phyloP scores from a whole-genome alignment of 768 basidiomycete species.

The Suillus fuscotomentosus region DNA sequence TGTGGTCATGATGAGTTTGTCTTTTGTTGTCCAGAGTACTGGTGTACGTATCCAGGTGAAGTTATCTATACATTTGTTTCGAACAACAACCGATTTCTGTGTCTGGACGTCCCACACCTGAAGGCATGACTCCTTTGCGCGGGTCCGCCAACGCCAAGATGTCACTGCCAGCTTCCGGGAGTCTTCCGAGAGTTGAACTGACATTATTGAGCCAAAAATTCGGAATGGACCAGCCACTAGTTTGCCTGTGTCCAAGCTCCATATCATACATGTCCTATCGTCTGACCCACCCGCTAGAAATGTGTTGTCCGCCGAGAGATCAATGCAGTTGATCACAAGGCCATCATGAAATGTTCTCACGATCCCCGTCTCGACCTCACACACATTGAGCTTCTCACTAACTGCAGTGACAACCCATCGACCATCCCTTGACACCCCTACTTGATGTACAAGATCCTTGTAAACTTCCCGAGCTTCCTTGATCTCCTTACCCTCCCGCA shows the following conservation, averaged over 20 bases:
- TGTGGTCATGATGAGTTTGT: background rate
- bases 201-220: too few relatives aligned
- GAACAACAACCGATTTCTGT: background rate
- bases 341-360: background rate
- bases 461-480: background rate
- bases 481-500: background rate
- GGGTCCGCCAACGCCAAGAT: too few relatives aligned
- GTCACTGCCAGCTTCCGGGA: background rate
- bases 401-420: background rate
- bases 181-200: background rate
- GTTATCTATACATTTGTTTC: too few relatives aligned
- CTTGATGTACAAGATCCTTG: fast-evolving
- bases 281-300: background rate
- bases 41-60: too few relatives aligned
- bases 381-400: background rate
- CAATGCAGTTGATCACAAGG: background rate
- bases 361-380: background rate
- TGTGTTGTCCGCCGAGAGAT: background rate
- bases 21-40: too few relatives aligned
- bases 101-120: background rate
- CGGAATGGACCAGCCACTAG: background rate
- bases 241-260: background rate
- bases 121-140: too few relatives aligned
- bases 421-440: background rate
- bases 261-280: background rate